Percentiles rank a stretch among this genome's conserved stretches.
Evolutionary conservation across 768 basidiomycete genomes (phyloP).

Genomic region (Lactifluus volemus): DNA sequence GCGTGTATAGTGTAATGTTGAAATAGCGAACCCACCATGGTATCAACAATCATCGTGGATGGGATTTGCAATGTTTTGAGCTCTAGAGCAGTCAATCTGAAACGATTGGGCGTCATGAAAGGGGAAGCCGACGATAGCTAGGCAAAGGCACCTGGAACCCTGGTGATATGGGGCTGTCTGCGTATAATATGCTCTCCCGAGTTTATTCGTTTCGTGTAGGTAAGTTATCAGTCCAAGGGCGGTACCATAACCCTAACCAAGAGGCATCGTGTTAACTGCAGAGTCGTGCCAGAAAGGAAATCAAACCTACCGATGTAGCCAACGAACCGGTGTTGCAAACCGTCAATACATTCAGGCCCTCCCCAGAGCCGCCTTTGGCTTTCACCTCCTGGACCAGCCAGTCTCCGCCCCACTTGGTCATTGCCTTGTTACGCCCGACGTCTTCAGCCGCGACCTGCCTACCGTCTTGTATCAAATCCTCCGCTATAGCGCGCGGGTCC

Average conservation of each 20-base stretch:
- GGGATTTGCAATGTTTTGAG: constrained; percentile 78
- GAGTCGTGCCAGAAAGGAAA: background rate
- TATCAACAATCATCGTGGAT: constrained; percentile 93
- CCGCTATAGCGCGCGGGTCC: constrained; percentile 36
- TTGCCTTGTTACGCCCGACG: constrained; percentile 73
- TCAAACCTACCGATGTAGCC: constrained; percentile 71
- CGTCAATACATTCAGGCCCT: constrained; percentile 72
- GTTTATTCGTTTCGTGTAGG: constrained; percentile 67
- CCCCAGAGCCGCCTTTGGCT: constrained; percentile 32
- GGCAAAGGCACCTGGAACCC: constrained; percentile 54
- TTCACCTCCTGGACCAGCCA: constrained; percentile 61
- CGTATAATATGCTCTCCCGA: constrained; percentile 83
- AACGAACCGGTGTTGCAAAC: constrained; percentile 97
- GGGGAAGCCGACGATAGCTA: background rate
- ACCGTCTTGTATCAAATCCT: constrained; percentile 62
- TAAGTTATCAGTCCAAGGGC: constrained; percentile 91
- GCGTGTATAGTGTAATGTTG: constrained; percentile 79
- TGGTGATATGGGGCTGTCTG: constrained; percentile 95
- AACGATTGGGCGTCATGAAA: background rate
- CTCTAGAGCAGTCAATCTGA: constrained; percentile 82
- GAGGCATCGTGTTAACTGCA: background rate
- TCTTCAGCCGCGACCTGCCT: constrained; percentile 78
- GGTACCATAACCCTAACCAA: constrained; percentile 83
- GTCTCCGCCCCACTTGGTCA: constrained; percentile 78
- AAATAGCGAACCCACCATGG: constrained; percentile 94